These are phyloP conservation scores for Podaxis pistillaris DNA, from an alignment of 768 basidiomycete genomes.

Conservation along the genomic window DNA sequence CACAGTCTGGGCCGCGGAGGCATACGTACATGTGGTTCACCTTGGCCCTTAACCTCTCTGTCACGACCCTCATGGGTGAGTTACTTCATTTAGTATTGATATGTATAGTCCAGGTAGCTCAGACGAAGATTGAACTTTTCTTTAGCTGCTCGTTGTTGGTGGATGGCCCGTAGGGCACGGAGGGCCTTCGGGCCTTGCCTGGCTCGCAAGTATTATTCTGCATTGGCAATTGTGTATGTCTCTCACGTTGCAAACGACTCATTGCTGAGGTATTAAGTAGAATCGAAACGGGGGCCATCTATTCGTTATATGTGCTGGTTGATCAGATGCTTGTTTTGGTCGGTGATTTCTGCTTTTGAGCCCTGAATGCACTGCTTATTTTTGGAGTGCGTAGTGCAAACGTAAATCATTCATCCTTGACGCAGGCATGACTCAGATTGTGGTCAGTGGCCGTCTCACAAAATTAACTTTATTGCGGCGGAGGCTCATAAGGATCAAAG, in stretches of 20 bases:
- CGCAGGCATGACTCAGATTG: slow-evolving; percentile 26
- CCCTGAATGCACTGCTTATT: not conserved
- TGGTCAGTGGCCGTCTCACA: not conserved
- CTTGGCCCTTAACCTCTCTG: slow-evolving; percentile 31
- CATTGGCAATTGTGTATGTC: slow-evolving; percentile 37
- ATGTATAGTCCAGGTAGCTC: not conserved
- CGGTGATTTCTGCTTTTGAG: not conserved
- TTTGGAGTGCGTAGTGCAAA: not conserved
- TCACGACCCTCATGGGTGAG: slow-evolving; percentile 34
- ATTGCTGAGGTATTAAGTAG: slow-evolving; percentile 18
- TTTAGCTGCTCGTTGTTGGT: slow-evolving; percentile 36
- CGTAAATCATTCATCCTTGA: slow-evolving; percentile 19
- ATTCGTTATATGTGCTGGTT: slow-evolving; percentile 22
- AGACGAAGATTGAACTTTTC: not conserved
- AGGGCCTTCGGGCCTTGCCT: slow-evolving; percentile 26
- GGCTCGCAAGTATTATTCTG: slow-evolving; percentile 30
- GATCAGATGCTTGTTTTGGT: not conserved
- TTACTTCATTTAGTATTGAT: not conserved
- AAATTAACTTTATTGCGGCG: too few species aligned
- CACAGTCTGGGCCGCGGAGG: slow-evolving; percentile 12
- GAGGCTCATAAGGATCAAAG: not conserved
- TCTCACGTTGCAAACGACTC: not conserved
- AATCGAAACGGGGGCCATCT: slow-evolving; percentile 37
- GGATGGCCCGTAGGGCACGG: slow-evolving; percentile 26
- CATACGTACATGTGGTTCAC: slow-evolving; percentile 34